A percentile compares a stretch with the other conserved stretches of the same genome.
Evolutionary conservation across 345 rosid species (phyloP).

Genomic region (Arabis hirsuta): DNA sequence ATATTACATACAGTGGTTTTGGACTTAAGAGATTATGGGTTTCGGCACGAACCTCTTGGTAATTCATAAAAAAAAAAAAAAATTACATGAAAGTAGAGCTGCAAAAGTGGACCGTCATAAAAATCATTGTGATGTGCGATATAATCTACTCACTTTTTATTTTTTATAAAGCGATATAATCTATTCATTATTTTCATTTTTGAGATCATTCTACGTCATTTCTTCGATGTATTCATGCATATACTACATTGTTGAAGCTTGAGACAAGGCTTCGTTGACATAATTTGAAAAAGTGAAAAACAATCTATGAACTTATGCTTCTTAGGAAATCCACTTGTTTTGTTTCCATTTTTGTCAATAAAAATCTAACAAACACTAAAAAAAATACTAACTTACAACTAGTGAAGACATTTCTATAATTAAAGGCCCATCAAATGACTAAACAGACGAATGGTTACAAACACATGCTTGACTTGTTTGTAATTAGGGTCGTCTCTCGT

Average conservation of each 20-base stretch:
- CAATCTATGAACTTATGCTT: background rate
- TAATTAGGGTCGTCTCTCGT: too few species aligned
- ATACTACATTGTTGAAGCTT: background rate
- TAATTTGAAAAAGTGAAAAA: background rate
- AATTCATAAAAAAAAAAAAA: too few species aligned
- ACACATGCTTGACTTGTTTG: too few species aligned
- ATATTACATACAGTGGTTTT: too few species aligned
- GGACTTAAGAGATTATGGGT: too few species aligned
- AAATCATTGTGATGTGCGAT: background rate
- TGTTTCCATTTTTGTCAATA: background rate
- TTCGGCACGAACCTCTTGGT: too few species aligned
- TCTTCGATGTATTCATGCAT: background rate
- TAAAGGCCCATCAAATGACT: too few species aligned
- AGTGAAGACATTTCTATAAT: too few species aligned
- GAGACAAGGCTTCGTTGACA: slow-evolving; percentile 1
- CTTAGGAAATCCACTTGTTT: background rate
- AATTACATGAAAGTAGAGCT: background rate
- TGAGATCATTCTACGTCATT: background rate
- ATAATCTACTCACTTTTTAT: background rate
- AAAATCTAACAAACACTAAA: slow-evolving; percentile 1
- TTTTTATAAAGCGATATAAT: background rate
- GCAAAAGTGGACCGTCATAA: background rate
- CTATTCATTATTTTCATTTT: background rate
- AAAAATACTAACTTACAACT: background rate
- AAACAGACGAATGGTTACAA: too few species aligned